Evolutionary conservation across 768 basidiomycete species (phyloP), one percentile per base, ranked within the genome.

Genomic region (Podaxis sp.): DNA sequence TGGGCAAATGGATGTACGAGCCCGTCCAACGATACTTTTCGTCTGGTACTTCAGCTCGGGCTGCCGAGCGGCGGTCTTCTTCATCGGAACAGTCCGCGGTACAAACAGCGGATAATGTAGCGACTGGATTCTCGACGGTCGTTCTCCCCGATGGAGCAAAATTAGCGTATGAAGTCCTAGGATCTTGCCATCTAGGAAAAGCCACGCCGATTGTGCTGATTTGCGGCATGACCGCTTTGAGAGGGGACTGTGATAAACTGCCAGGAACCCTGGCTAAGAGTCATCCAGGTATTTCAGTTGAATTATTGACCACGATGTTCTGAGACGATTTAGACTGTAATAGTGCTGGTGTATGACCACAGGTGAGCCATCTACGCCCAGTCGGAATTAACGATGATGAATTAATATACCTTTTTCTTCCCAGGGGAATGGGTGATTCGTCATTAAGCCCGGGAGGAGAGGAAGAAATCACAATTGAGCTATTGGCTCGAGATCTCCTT

Each of bases 341-440:
- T 44, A 83, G 81, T 82, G n/a, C 67, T 82, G 22, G 63, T 80
- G 11, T 82, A 76, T 68, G 81, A 83, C 64, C 80, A 80, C 24
- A 57, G 66, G 49, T 46, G 26, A 33, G 52, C 58, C 57, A 13
- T n/a, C 49, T 40, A 22, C 26, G 26, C 22, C 17, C 22, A 7
- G 42, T 26, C 24, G 3, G 2, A 33, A 57, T 22, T 38, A 15
- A 4, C 22, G 12, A 17, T 48, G 13, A 33, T 57, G 17, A 7
- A 57, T 52, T 53, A 26, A 39, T 19, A 3, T 4, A 22, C 28
- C 2, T 2, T 39, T 2, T 5, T 52, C 4, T 30, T 28, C 8
- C 9, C 56, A 80, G 81, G 64, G 82, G 82, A 4, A 81, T 83
- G 66, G 81, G 82, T 8, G 72, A 79, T 56, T 84, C 82, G 0